A percentile compares a stretch with the other conserved stretches of the same genome.
phyloP scores from a whole-genome alignment of 305 asterid species.

The Fraxinus velutina region DNA sequence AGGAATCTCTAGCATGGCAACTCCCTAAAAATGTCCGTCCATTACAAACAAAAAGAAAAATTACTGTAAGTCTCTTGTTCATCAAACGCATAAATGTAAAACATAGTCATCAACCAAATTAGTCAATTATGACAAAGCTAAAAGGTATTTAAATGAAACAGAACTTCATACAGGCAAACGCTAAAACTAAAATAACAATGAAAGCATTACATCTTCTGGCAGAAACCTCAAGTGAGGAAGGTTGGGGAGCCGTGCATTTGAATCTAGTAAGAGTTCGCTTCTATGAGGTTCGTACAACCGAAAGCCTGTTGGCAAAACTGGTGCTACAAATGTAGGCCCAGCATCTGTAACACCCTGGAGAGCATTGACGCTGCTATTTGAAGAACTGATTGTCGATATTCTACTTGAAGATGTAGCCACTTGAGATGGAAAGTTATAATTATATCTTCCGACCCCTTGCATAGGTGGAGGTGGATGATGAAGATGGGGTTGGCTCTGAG shows the following conservation, averaged over 20 bases:
- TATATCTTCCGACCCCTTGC: slow-evolving; percentile 58
- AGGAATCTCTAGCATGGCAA: slow-evolving; percentile 71
- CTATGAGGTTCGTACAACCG: slow-evolving; percentile 61
- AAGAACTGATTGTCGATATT: slow-evolving; percentile 26
- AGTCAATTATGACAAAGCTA: background rate
- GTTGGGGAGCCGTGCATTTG: background rate
- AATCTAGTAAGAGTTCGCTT: slow-evolving; percentile 52
- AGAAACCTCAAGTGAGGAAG: slow-evolving; percentile 26
- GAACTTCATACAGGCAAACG: background rate
- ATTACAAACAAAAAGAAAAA: background rate
- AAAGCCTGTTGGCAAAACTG: slow-evolving; percentile 59
- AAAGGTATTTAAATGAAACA: background rate
- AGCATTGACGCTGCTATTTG: slow-evolving; percentile 37
- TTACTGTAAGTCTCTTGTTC: background rate
- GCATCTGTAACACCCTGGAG: slow-evolving; percentile 43
- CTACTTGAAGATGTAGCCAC: slow-evolving; percentile 47
- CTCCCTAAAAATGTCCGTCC: slow-evolving; percentile 48
- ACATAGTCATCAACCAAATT: background rate
- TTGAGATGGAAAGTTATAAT: slow-evolving; percentile 49
- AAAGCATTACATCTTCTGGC: slow-evolving; percentile 49
- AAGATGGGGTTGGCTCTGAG: slow-evolving; percentile 52
- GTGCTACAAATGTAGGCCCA: slow-evolving; percentile 52
- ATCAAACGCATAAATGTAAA: background rate
- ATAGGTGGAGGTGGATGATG: slow-evolving; percentile 47
- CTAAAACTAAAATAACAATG: background rate